These are phyloP conservation scores for Boletellus ananiceps DNA, from an alignment of 768 basidiomycete genomes.

Conservation along the genomic window DNA sequence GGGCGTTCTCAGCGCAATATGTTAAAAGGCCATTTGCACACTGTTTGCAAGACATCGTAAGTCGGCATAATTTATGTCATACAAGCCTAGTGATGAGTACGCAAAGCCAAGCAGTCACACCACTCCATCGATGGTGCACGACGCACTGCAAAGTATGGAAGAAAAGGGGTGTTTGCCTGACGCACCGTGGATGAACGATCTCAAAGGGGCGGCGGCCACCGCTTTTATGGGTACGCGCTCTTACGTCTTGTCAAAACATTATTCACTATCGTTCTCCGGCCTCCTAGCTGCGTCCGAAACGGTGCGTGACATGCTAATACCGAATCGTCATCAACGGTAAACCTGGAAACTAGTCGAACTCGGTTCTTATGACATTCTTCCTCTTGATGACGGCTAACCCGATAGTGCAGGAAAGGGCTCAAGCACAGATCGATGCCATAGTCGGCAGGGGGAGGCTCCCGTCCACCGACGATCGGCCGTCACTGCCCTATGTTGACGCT, in stretches of 20 bases:
- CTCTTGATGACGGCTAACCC: not conserved
- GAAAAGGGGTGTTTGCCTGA: not conserved
- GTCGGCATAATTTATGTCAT: not conserved
- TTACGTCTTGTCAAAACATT: not conserved
- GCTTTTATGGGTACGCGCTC: no score
- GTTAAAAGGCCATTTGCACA: slow-evolving; percentile 4
- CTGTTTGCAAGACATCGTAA: slow-evolving; percentile 6
- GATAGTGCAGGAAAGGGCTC: not conserved
- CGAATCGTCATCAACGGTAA: not conserved
- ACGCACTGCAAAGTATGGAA: slow-evolving; percentile 2
- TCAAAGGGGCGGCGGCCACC: no score
- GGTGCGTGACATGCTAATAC: not conserved
- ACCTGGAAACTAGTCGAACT: not conserved
- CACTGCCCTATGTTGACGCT: not conserved
- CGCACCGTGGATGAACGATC: slow-evolving; percentile 1
- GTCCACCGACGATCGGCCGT: not conserved
- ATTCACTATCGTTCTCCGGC: not conserved
- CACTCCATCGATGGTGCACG: slow-evolving; percentile 2
- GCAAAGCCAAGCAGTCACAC: not conserved
- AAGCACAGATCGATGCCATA: not conserved
- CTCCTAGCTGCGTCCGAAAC: slow-evolving; percentile 1
- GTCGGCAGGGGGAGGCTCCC: not conserved
- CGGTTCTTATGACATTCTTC: not conserved
- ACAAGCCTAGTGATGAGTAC: not conserved
- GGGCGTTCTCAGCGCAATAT: not conserved